phyloP scores from a whole-genome alignment of 768 basidiomycete genomes.

The Rhodosporidiobolus sp. region DNA sequence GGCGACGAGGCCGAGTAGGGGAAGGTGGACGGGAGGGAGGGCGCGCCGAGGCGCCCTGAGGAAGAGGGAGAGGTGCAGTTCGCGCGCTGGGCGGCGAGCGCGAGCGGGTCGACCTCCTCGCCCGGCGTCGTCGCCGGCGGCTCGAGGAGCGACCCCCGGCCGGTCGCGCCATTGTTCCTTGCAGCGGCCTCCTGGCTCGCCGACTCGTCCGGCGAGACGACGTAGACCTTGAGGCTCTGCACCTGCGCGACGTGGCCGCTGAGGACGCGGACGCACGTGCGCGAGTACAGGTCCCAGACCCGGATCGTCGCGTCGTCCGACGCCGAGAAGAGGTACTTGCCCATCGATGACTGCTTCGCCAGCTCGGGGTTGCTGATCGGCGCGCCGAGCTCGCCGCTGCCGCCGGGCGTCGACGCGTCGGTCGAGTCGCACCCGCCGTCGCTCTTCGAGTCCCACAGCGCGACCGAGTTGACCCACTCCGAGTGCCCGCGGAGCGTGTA shows the following conservation, averaged over 20 bases:
- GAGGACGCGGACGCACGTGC: constrained; percentile 78
- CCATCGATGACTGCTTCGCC: constrained; percentile 51
- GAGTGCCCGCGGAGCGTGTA: constrained; percentile 88
- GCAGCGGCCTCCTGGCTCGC: constrained; percentile 48
- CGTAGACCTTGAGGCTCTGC: constrained; percentile 67
- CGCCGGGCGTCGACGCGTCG: constrained; percentile 16
- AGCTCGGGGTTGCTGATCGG: constrained; percentile 44
- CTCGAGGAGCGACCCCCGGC: constrained; percentile 31
- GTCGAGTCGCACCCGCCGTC: constrained; percentile 44
- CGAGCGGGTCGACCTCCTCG: constrained; percentile 10
- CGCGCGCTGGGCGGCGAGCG: neutral
- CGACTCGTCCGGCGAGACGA: constrained; percentile 58
- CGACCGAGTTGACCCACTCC: constrained; percentile 95
- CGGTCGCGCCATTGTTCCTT: constrained; percentile 42
- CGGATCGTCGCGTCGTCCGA: constrained; percentile 91
- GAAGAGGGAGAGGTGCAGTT: constrained; percentile 13
- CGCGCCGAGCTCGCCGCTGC: constrained; percentile 25
- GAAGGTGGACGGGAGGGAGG: neutral
- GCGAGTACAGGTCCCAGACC: constrained; percentile 82
- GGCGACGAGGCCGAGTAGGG: neutral
- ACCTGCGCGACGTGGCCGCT: constrained; percentile 91
- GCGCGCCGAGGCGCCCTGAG: neutral
- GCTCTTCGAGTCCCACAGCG: constrained; percentile 70
- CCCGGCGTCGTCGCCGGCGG: constrained; percentile 41
- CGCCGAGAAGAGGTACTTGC: constrained; percentile 95